Percentiles rank a stretch among this genome's conserved stretches.
Evolutionary conservation across 192 early-diverging fungal genomes (phyloP).

Genomic region (Dissophora globulifera): DNA sequence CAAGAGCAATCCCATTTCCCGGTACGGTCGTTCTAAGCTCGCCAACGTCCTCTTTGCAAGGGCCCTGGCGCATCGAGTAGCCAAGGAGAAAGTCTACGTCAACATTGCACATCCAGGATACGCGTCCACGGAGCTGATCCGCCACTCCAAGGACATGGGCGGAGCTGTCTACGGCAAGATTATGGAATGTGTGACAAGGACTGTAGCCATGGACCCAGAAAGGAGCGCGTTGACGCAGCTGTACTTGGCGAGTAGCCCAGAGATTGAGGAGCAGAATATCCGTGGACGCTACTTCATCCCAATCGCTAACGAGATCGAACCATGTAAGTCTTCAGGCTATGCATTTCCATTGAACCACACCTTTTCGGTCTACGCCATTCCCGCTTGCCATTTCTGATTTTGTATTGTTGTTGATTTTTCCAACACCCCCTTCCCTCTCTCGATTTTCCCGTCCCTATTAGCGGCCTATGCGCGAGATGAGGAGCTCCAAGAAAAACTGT

Average conservation of each 20-base stretch:
- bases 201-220: neutral
- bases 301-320: conserved; percentile 13
- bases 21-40: conserved; percentile 61
- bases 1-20: no score
- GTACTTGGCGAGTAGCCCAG: conserved; percentile 63
- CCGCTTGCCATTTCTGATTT: no score
- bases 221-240: conserved; percentile 56
- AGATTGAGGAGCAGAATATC: conserved; percentile 54
- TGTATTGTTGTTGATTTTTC: no score
- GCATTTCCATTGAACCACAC: no score
- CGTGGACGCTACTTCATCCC: conserved; percentile 42
- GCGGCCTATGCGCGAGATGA: no score
- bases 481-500: no score
- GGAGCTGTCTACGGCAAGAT: neutral
- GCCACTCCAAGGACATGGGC: neutral
- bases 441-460: no score
- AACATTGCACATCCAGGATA: conserved; percentile 26
- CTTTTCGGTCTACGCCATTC: no score
- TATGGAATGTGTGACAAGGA: no score
- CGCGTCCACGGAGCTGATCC: neutral
- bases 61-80: conserved; percentile 5
- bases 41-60: conserved; percentile 58
- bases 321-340: no score
- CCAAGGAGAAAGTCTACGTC: conserved; percentile 35
- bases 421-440: no score